Evolutionary conservation across 345 rosid genomes (phyloP).

Genomic region (Ceriops tagal): DNA sequence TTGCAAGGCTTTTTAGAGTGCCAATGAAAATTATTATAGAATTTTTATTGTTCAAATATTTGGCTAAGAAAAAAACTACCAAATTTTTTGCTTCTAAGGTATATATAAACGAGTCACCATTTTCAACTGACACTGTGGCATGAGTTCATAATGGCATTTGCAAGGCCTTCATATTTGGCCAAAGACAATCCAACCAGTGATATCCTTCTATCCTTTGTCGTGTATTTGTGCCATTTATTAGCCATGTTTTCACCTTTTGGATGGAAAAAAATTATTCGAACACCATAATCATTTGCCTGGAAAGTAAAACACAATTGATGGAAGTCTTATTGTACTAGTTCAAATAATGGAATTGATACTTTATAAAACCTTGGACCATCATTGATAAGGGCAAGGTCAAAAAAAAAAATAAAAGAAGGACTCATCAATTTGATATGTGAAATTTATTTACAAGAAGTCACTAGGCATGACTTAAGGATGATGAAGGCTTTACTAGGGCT

Average conservation of each 20-base stretch:
- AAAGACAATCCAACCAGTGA: slow-evolving; percentile 81
- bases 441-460: no score
- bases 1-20: background rate
- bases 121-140: slow-evolving; percentile 65
- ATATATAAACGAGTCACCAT: background rate
- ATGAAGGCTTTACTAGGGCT: no score
- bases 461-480: no score
- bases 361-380: no score
- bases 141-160: slow-evolving; percentile 81
- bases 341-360: no score
- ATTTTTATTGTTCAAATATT: slow-evolving; percentile 2
- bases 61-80: background rate
- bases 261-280: background rate
- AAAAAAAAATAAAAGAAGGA: no score
- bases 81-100: slow-evolving; percentile 2
- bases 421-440: no score
- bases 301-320: no score
- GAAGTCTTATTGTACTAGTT: no score
- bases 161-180: slow-evolving; percentile 89
- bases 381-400: no score
- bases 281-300: no score
- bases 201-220: slow-evolving; percentile 93
- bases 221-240: slow-evolving; percentile 82
- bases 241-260: slow-evolving; percentile 76
- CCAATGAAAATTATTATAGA: slow-evolving; percentile 17